Conservation (phyloP, 176 grass and related monocot genomes). For the sorghum (Sorghum bicolor) region DNA sequence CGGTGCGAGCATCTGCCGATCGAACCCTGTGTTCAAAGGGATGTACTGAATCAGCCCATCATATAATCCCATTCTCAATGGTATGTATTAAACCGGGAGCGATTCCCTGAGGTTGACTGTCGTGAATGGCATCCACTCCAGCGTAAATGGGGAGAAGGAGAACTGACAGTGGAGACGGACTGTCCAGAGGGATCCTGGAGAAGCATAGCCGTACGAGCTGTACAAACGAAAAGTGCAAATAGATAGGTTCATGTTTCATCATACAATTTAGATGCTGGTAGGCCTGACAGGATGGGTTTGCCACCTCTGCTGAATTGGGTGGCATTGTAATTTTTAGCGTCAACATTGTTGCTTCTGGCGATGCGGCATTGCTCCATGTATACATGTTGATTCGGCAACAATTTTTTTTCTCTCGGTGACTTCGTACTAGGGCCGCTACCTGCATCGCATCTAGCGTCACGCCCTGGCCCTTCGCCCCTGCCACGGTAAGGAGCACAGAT, state of each 20-base stretch:
- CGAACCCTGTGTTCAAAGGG: conserved; percentile 97
- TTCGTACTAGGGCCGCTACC: not conserved
- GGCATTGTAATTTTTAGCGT: conserved; percentile 1
- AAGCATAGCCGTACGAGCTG: conserved; percentile 3
- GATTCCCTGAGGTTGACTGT: not conserved
- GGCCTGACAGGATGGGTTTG: not conserved
- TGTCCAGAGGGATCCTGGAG: not conserved
- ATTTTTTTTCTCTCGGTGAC: not conserved
- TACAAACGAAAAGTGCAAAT: conserved; percentile 33
- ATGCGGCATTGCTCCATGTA: conserved; percentile 2
- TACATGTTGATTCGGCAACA: not conserved
- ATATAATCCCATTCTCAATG: not conserved
- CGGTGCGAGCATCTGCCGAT: conserved; percentile 85
- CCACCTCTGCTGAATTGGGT: not conserved
- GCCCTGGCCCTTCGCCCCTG: not conserved
- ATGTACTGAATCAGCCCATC: conserved; percentile 54
- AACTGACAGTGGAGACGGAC: not conserved
- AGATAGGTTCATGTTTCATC: conserved; percentile 5
- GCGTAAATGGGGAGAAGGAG: not conserved
- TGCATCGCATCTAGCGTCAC: not conserved
- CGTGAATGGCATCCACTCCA: not conserved
- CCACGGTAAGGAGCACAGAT: not conserved
- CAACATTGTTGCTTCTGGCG: not conserved
- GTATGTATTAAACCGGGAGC: not conserved
- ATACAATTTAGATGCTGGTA: conserved; percentile 4